Evolutionary conservation across 1,284 basidiomycete species (phyloP).

Genomic region (Coniferiporia sulphurascens): DNA sequence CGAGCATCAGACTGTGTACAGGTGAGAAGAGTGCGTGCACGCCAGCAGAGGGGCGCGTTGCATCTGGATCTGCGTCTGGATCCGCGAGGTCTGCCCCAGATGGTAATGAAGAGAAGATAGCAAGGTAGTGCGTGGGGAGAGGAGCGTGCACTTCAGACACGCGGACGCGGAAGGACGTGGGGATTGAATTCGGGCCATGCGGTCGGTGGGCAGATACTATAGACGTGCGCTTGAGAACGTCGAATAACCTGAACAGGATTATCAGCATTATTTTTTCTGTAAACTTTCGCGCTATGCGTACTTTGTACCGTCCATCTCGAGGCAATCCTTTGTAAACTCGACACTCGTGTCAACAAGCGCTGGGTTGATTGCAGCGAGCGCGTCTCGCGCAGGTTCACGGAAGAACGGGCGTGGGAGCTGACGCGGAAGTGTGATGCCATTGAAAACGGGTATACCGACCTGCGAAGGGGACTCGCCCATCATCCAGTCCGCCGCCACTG

Average conservation of each 20-base stretch:
- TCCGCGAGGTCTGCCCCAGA: constrained; percentile 22
- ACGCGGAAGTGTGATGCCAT: constrained; percentile 27
- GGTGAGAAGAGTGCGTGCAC: constrained; percentile 45
- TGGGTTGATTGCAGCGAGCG: constrained; percentile 30
- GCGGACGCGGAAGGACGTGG: constrained; percentile 4
- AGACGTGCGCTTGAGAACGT: constrained; percentile 6
- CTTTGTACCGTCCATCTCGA: constrained; percentile 32
- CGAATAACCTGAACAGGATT: background rate
- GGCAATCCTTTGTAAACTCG: constrained; percentile 33
- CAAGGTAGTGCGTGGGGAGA: constrained; percentile 52
- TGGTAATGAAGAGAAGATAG: constrained; percentile 32
- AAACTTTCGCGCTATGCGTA: constrained; percentile 23
- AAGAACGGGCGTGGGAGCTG: constrained; percentile 30
- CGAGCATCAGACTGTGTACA: constrained; percentile 51
- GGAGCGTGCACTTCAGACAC: constrained; percentile 21
- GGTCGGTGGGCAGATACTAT: constrained; percentile 9
- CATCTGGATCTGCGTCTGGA: constrained; percentile 24
- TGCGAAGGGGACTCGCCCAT: background rate
- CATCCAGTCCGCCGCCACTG: background rate
- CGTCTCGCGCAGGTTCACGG: constrained; percentile 25
- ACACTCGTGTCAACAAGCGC: constrained; percentile 30
- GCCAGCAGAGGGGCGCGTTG: constrained; percentile 17
- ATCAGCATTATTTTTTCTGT: background rate
- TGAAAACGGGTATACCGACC: background rate
- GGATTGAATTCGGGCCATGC: constrained; percentile 3